Evolutionary conservation across 2,329 filamentous ascomycete species (phyloP), one percentile per base, ranked within the genome.

Genomic region (Elsinoe fawcettii): DNA sequence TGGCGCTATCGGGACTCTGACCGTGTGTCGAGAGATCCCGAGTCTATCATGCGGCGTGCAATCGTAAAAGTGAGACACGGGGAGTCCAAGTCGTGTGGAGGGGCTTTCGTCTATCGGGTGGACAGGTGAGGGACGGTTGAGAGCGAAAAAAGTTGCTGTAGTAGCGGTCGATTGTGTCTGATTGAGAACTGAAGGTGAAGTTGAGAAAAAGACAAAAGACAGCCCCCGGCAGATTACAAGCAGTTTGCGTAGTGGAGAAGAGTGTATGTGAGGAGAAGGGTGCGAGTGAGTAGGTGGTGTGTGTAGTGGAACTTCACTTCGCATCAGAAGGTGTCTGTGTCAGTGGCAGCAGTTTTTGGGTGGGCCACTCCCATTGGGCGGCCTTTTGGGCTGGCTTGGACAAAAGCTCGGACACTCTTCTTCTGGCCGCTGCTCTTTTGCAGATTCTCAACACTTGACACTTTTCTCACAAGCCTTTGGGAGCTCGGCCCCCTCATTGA

Each of bases 51-150:
- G 54, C 54, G 49, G 54, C 54, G 36, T 27, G 27, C 16, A 16
- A 56, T 47, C 41, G 54, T 56, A 49, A 46, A 30, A 36, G 39
- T 56, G 54, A 56, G 54, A 56, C 54, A 56, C 23, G n/a, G 43
- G 18, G 41, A 41, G 23, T 25, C 11, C 20, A 25, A 14, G 46
- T 51, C 46, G 46, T 51, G 46, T 53, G 32, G 49, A 53, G 49
- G 32, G 49, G 30, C 49, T 55, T 25, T 43, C 37, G 36, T 23
- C 16, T 44, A n/a, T 44, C 25, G 16, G 18, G 32, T 12, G 37
- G 39, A 16, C 54, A 49, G 54, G 30, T 56, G 41, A 36, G 25
- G 36, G 43, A 36, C 23, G 41, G 43, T 47, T 55, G 53, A 43
- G 37, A 39, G 22, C 30, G 18, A 54, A 54, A 32, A 51, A 51